A percentile compares a stretch with the other conserved stretches of the same genome.
Evolutionary conservation across 768 basidiomycete species (phyloP).

Genomic region (Xerocomellus chrysenteron): DNA sequence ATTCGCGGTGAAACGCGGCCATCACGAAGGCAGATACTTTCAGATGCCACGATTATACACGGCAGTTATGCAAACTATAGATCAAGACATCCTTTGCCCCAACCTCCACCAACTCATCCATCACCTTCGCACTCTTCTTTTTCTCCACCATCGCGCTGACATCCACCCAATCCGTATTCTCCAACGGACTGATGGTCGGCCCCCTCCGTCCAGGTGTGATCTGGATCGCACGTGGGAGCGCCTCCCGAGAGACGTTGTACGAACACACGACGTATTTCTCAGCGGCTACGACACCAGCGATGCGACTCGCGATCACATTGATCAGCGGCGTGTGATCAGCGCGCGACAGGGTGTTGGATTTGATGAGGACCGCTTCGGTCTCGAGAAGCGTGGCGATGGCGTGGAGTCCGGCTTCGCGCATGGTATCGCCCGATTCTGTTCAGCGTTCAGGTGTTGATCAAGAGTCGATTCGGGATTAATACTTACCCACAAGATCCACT

Average conservation of each 20-base stretch:
- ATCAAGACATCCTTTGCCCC: slow-evolving; percentile 93
- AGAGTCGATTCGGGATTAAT: slow-evolving; percentile 25
- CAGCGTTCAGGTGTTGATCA: not conserved
- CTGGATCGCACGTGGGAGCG: slow-evolving; percentile 56
- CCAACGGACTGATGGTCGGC: slow-evolving; percentile 84
- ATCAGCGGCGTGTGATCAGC: slow-evolving; percentile 66
- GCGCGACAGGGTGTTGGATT: slow-evolving; percentile 63
- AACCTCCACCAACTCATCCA: slow-evolving; percentile 80
- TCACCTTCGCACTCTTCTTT: slow-evolving; percentile 71
- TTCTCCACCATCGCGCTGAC: slow-evolving; percentile 93
- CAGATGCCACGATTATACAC: slow-evolving; percentile 50
- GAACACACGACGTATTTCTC: slow-evolving; percentile 85
- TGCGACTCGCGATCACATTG: slow-evolving; percentile 77
- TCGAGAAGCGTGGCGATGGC: slow-evolving; percentile 87
- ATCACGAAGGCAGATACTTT: not conserved
- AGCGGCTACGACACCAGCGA: slow-evolving; percentile 89
- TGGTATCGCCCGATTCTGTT: slow-evolving; percentile 96
- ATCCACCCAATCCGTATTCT: slow-evolving; percentile 84
- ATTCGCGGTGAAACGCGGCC: too few species aligned
- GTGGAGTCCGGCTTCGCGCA: slow-evolving; percentile 96
- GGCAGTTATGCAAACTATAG: slow-evolving; percentile 90
- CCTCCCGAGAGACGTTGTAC: slow-evolving; percentile 81
- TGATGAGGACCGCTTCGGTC: slow-evolving; percentile 92
- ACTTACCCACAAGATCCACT: slow-evolving; percentile 93
- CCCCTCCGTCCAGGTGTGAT: slow-evolving; percentile 90